phyloP scores from a whole-genome alignment of 805 yeast species.

The Ogataea angusta region DNA sequence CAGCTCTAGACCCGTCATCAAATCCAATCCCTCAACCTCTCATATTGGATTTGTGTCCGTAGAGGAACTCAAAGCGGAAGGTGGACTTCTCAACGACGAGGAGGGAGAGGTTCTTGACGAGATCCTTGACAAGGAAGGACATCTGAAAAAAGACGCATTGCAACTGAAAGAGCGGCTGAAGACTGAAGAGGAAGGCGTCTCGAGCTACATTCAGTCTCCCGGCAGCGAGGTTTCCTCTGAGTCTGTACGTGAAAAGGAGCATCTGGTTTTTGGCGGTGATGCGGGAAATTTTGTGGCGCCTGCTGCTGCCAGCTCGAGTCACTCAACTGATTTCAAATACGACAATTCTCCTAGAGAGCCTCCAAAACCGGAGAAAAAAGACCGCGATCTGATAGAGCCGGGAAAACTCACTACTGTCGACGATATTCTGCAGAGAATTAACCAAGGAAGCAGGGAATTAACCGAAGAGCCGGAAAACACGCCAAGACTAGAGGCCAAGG shows the following conservation, averaged over 20 bases:
- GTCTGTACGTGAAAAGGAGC: conserved; percentile 9
- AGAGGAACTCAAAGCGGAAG: conserved; percentile 39
- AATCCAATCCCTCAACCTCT: conserved; percentile 34
- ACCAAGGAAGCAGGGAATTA: conserved; percentile 27
- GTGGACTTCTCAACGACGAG: conserved; percentile 57
- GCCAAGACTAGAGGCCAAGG: conserved; percentile 8
- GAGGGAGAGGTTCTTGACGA: conserved; percentile 53
- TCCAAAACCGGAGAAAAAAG: conserved; percentile 7
- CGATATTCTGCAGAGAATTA: conserved; percentile 32
- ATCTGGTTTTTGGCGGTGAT: conserved; percentile 30
- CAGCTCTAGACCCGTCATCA: conserved; percentile 41
- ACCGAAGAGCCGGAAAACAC: conserved; percentile 9
- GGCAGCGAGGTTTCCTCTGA: not conserved
- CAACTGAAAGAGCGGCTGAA: conserved; percentile 26
- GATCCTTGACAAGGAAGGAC: conserved; percentile 52
- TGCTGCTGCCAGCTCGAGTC: conserved; percentile 29
- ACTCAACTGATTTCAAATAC: conserved; percentile 19
- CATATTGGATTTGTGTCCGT: conserved; percentile 26
- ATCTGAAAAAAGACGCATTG: conserved; percentile 46
- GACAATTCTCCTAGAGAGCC: conserved; percentile 9
- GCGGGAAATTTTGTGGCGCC: conserved; percentile 35
- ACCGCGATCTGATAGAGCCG: conserved; percentile 22
- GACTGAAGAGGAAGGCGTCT: not conserved
- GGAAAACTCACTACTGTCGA: conserved; percentile 28
- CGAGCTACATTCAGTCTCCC: no score